phyloP scores from a whole-genome alignment of 176 grass and related monocot genomes.

The Tillandsia leiboldiana region DNA sequence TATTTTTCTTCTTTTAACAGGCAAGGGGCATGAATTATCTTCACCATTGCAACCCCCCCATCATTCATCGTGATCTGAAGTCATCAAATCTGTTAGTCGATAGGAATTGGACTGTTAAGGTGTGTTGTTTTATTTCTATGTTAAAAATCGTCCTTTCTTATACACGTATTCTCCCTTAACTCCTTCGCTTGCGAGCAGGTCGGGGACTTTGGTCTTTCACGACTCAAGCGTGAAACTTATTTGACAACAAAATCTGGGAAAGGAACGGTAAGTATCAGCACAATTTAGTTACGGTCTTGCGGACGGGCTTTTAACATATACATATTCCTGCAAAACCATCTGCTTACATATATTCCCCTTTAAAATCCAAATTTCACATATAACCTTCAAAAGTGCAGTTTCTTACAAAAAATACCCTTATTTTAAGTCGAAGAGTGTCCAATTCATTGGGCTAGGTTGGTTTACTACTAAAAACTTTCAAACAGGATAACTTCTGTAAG shows the following conservation, averaged over 20 bases:
- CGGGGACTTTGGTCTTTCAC: constrained; percentile 98
- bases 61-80: constrained; percentile 97
- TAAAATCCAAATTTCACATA: too few relatives aligned
- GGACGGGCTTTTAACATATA: too few relatives aligned
- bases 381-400: too few relatives aligned
- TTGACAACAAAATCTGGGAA: constrained; percentile 90
- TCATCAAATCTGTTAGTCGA: constrained; percentile 97
- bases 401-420: too few relatives aligned
- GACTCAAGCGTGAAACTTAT: constrained; percentile 86
- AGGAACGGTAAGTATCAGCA: constrained; percentile 72
- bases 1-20: constrained; percentile 25
- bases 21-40: constrained; percentile 99
- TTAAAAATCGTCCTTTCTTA: not conserved
- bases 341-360: too few relatives aligned
- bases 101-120: constrained; percentile 99
- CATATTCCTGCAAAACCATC: too few relatives aligned
- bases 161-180: constrained; percentile 13
- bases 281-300: constrained; percentile 1
- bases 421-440: too few relatives aligned
- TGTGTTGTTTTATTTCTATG: constrained; percentile 27
- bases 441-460: too few relatives aligned
- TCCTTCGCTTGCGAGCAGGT: constrained; percentile 38
- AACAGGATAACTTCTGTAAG: too few relatives aligned
- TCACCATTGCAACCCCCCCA: constrained; percentile 84
- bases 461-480: too few relatives aligned